Percentiles rank a stretch among this genome's conserved stretches.
These are phyloP conservation scores for Mortierella claussenii DNA, from an alignment of 192 early-diverging fungal genomes.

Conservation along the genomic window DNA sequence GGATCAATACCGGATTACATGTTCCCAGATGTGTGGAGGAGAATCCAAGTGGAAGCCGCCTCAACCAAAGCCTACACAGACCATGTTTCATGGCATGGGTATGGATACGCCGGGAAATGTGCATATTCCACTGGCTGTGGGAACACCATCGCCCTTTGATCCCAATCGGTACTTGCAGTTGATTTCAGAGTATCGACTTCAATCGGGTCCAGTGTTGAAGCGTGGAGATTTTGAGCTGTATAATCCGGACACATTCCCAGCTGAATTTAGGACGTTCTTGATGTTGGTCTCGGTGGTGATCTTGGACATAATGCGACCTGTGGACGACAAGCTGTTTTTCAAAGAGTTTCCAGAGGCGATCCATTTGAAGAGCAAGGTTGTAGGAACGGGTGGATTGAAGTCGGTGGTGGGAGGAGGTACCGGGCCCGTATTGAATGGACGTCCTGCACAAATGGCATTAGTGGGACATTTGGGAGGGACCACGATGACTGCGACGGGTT, in stretches of 20 bases:
- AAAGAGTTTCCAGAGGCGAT: conserved; percentile 18
- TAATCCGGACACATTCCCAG: conserved; percentile 46
- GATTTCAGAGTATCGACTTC: conserved; percentile 38
- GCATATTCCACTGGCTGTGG: not conserved
- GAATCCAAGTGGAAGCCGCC: conserved; percentile 39
- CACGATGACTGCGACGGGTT: too few species aligned
- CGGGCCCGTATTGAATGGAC: too few species aligned
- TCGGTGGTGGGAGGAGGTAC: not conserved
- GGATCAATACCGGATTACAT: conserved; percentile 45
- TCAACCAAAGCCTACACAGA: conserved; percentile 8
- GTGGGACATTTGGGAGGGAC: too few species aligned
- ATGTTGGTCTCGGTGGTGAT: conserved; percentile 23
- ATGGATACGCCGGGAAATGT: conserved; percentile 20
- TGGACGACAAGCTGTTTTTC: conserved; percentile 32
- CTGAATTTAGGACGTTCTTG: conserved; percentile 33
- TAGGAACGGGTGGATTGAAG: conserved; percentile 9
- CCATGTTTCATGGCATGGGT: conserved; percentile 34
- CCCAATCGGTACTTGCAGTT: conserved; percentile 34
- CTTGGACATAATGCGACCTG: conserved; percentile 34
- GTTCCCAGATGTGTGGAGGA: conserved; percentile 48
- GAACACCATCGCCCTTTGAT: conserved; percentile 34
- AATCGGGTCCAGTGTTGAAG: conserved; percentile 44
- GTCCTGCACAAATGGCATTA: too few species aligned
- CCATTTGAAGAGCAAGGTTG: not conserved
- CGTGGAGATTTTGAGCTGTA: conserved; percentile 40